Conservation (phyloP, 2,329 filamentous ascomycete species). For the Trichoderma citrinoviride region DNA sequence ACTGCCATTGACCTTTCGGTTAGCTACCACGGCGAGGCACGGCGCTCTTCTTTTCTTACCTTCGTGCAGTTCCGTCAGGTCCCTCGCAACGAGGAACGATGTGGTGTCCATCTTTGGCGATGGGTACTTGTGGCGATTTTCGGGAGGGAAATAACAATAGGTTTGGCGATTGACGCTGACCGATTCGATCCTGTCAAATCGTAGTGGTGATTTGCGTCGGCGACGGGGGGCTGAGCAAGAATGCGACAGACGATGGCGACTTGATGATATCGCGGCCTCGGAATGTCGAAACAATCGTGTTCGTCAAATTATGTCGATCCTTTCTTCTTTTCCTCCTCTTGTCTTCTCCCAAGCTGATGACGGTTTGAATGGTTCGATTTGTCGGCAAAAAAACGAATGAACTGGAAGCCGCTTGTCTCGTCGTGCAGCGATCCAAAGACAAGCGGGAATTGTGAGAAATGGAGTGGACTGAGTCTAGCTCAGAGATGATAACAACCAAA, state of each 20-base stretch:
- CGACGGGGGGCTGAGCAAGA: background rate
- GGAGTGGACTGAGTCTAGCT: conserved; percentile 51
- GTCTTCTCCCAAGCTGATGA: background rate
- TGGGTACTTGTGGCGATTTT: background rate
- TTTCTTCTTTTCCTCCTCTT: background rate
- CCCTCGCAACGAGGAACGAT: conserved; percentile 25
- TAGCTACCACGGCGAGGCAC: background rate
- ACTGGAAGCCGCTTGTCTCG: background rate
- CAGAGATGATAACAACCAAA: conserved; percentile 29
- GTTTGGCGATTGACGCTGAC: background rate
- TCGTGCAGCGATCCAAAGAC: conserved; percentile 10
- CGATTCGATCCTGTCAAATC: background rate
- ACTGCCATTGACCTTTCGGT: conserved; percentile 23
- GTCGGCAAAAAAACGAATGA: background rate
- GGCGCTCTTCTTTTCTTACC: conserved; percentile 28
- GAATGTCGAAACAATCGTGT: background rate
- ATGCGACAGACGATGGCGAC: background rate
- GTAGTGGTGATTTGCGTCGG: background rate
- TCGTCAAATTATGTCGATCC: background rate
- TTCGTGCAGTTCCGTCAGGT: conserved; percentile 33
- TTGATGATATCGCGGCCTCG: background rate
- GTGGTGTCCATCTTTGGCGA: conserved; percentile 14
- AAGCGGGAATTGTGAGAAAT: conserved; percentile 33
- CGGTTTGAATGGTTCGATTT: background rate
- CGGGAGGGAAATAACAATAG: background rate